These are phyloP conservation scores for Lactifluus rugatus DNA, from an alignment of 768 basidiomycete genomes.

Conservation along the genomic window DNA sequence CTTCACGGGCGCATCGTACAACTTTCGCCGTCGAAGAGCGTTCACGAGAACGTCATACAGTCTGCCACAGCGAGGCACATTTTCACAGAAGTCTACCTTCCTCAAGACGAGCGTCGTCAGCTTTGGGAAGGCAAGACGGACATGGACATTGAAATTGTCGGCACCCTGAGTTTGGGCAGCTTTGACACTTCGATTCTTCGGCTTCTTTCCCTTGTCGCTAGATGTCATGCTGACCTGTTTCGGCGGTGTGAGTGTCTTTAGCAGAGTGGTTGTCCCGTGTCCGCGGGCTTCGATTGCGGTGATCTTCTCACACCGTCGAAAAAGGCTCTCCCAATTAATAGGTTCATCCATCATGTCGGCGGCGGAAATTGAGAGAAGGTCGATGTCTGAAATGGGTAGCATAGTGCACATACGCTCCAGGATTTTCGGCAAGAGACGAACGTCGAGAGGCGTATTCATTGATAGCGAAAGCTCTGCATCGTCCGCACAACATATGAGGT, in stretches of 20 bases:
- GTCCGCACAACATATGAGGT: neutral
- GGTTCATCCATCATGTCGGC: neutral
- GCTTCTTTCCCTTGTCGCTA: neutral
- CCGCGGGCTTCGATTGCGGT: neutral
- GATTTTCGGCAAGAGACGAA: neutral
- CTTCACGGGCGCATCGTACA: neutral
- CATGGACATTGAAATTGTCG: no score
- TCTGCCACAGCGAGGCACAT: neutral
- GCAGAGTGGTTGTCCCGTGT: neutral
- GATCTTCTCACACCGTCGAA: neutral
- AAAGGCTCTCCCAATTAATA: neutral
- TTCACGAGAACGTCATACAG: neutral
- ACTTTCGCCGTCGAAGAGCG: neutral
- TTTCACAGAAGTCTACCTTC: neutral
- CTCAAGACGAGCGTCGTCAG: slow-evolving; percentile 1
- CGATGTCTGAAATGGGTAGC: neutral
- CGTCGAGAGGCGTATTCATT: neutral
- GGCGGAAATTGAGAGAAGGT: slow-evolving; percentile 1
- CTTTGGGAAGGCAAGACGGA: neutral
- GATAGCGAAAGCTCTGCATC: neutral
- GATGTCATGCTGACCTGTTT: neutral
- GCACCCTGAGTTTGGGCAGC: neutral
- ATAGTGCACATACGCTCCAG: neutral
- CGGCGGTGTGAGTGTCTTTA: neutral
- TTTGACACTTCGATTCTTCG: neutral